Percentiles rank a stretch among this genome's conserved stretches.
Evolutionary conservation across 2,329 filamentous ascomycete genomes (phyloP).

Genomic region (Diplodia scrobiculata): DNA sequence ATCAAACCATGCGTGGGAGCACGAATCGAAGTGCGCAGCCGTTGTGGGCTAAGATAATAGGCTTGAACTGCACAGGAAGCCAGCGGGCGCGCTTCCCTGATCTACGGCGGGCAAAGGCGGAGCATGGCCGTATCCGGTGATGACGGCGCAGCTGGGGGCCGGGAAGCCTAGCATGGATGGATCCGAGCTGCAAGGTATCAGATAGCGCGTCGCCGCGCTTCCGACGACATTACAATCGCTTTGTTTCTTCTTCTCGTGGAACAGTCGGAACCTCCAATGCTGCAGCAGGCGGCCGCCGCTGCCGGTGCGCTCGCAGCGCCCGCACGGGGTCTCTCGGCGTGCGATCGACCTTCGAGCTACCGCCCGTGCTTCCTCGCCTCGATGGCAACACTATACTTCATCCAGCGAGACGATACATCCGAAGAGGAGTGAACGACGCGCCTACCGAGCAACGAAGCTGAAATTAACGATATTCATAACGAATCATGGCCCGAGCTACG

Average conservation of each 20-base stretch:
- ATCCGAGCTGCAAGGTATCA: not conserved
- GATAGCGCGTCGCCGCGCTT: not conserved
- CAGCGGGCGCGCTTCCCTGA: slow-evolving; percentile 8
- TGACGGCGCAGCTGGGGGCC: slow-evolving; percentile 12
- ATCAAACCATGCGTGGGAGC: not conserved
- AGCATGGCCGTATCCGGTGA: slow-evolving; percentile 11
- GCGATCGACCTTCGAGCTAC: not conserved
- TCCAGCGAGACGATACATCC: slow-evolving; percentile 15
- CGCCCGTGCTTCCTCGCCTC: not conserved
- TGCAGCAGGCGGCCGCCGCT: not conserved
- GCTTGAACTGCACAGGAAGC: not conserved
- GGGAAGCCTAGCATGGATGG: not conserved
- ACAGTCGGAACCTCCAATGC: not conserved
- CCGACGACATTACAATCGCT: slow-evolving; percentile 6
- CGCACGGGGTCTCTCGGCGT: slow-evolving; percentile 8
- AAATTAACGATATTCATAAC: not conserved
- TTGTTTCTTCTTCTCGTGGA: not conserved
- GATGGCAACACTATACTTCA: slow-evolving; percentile 21
- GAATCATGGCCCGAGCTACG: slow-evolving; percentile 21
- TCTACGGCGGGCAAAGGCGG: not conserved
- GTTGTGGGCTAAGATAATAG: slow-evolving; percentile 9
- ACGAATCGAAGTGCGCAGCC: not conserved
- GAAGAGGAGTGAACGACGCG: slow-evolving; percentile 13
- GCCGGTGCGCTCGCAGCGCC: not conserved
- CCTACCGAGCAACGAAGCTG: slow-evolving; percentile 16